A percentile compares a stretch with the other conserved stretches of the same genome.
phyloP scores from a whole-genome alignment of 1,284 basidiomycete species.

The Leccinum solheimii region DNA sequence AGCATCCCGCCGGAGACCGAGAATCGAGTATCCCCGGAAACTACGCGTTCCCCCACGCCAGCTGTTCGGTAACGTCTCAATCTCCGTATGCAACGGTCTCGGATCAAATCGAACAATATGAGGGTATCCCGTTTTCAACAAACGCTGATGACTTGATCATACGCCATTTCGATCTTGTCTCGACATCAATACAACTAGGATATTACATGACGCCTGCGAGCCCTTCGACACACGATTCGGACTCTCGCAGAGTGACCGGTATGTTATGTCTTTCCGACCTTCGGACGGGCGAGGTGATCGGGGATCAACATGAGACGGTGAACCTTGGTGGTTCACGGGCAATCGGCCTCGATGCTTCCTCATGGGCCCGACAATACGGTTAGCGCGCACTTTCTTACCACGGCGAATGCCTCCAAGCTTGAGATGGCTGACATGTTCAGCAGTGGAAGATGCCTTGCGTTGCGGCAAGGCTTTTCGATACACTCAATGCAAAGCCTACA shows the following conservation, averaged over 20 bases:
- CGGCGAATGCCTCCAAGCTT: neutral
- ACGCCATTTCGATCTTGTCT: conserved; percentile 4
- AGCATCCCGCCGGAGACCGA: neutral
- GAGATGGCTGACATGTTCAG: neutral
- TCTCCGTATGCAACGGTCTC: conserved; percentile 13
- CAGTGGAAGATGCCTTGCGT: neutral
- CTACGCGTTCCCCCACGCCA: neutral
- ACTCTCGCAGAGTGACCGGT: conserved; percentile 2
- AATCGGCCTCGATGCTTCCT: no score
- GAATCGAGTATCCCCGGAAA: conserved; percentile 8
- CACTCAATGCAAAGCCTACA: conserved; percentile 8
- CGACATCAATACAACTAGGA: conserved; percentile 25
- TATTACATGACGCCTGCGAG: conserved; percentile 12
- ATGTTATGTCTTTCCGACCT: neutral
- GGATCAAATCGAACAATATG: conserved; percentile 14
- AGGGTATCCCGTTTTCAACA: neutral
- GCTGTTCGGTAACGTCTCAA: neutral
- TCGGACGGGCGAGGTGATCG: neutral
- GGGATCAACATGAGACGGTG: neutral
- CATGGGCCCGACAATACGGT: neutral
- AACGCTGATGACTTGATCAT: neutral
- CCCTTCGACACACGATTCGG: conserved; percentile 13
- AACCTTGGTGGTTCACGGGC: neutral
- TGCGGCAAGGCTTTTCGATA: conserved; percentile 11
- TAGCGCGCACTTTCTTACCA: neutral